Conservation (phyloP, 2,329 filamentous ascomycete species). For the Penicillium sp. region DNA sequence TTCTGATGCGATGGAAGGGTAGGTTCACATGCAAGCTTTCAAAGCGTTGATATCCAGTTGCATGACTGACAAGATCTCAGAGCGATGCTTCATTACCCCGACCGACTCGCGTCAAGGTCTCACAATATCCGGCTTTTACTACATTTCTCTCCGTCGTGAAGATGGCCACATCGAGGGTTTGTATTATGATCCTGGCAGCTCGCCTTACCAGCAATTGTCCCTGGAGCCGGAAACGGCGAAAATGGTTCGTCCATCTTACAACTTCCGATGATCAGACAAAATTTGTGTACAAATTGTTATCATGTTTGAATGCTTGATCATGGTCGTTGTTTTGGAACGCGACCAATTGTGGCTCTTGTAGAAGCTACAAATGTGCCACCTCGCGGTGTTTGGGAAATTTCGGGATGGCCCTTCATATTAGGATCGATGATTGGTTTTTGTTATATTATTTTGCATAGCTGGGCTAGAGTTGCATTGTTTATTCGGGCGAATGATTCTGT, state of each 20-base stretch:
- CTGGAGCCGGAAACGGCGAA: slow-evolving; percentile 43
- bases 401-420: slow-evolving; percentile 7
- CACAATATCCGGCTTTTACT: slow-evolving; percentile 55
- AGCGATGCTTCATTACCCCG: slow-evolving; percentile 52
- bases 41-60: background rate
- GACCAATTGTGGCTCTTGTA: background rate
- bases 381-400: slow-evolving; percentile 6
- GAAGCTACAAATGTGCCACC: background rate
- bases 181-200: slow-evolving; percentile 53
- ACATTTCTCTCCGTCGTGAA: slow-evolving; percentile 49
- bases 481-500: slow-evolving; percentile 1
- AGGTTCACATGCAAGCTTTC: slow-evolving; percentile 9
- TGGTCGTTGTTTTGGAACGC: background rate
- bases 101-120: slow-evolving; percentile 49
- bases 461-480: slow-evolving; percentile 12
- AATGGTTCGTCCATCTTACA: slow-evolving; percentile 46
- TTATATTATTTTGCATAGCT: slow-evolving; percentile 19
- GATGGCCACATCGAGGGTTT: slow-evolving; percentile 50
- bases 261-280: slow-evolving; percentile 36
- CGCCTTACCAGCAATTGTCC: slow-evolving; percentile 51
- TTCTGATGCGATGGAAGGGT: slow-evolving; percentile 57
- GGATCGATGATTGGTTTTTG: background rate
- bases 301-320: background rate
- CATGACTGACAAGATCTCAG: slow-evolving; percentile 27
- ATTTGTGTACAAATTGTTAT: background rate